Conservation (phyloP, 768 basidiomycete species). For the Sporobolomyces phaffii region DNA sequence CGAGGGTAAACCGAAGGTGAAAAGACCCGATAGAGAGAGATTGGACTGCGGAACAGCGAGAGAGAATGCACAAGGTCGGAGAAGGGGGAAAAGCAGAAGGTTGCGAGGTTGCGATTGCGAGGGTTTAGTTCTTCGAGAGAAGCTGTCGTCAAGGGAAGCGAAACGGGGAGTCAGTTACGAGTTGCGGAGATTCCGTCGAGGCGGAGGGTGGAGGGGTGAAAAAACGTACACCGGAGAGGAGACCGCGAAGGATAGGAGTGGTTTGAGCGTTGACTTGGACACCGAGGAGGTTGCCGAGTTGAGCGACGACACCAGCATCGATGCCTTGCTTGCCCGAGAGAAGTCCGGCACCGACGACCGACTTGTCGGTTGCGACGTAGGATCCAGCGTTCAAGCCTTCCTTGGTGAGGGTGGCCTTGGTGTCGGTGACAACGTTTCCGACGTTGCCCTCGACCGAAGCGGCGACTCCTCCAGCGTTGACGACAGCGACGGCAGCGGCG, state of each 20-base stretch:
- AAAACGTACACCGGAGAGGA: conserved; percentile 1
- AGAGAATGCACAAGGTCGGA: not conserved
- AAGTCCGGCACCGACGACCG: not conserved
- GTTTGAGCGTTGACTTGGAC: not conserved
- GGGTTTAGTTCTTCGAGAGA: not conserved
- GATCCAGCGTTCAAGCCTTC: not conserved
- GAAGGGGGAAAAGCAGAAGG: not conserved
- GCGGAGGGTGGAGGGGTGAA: not conserved
- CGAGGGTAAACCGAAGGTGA: not conserved
- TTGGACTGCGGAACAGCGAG: not conserved
- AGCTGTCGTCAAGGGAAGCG: too few species aligned
- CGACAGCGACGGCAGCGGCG: not conserved
- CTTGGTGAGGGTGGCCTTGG: not conserved
- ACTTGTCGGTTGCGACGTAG: not conserved
- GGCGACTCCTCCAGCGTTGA: not conserved
- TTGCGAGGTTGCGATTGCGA: not conserved
- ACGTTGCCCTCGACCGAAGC: not conserved
- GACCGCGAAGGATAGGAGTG: not conserved
- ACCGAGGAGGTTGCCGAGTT: not conserved
- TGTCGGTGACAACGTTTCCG: not conserved
- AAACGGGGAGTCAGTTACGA: too few species aligned
- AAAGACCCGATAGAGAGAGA: not conserved
- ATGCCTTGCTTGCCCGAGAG: not conserved
- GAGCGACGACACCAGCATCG: not conserved
- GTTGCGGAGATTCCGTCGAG: too few species aligned